Conservation (phyloP, 352 stramenopile genomes). For the Globisporangium paddicum region DNA sequence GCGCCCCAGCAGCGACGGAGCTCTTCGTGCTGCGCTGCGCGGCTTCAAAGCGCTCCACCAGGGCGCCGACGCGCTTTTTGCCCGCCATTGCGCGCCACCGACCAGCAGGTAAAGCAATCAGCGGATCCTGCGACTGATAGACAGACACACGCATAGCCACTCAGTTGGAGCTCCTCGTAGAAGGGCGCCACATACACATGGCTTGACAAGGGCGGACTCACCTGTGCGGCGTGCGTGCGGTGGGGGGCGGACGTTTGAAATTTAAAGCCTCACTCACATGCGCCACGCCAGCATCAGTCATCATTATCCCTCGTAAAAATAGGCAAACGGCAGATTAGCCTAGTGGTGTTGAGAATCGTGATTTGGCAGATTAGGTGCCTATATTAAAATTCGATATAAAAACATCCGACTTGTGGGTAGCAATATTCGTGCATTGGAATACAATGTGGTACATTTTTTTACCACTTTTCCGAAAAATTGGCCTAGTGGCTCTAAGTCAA, state of each 20-base stretch:
- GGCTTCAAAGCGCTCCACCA: slow-evolving; percentile 13
- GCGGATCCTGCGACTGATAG: not conserved
- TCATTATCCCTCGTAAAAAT: too few species aligned
- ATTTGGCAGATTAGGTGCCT: too few species aligned
- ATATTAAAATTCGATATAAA: too few species aligned
- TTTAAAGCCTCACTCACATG: slow-evolving; percentile 9
- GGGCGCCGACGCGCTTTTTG: slow-evolving; percentile 2
- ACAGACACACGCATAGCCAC: not conserved
- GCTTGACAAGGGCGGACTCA: not conserved
- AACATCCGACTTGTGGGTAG: too few species aligned
- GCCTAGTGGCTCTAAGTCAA: too few species aligned
- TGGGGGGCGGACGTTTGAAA: slow-evolving; percentile 2
- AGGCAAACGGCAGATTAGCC: too few species aligned
- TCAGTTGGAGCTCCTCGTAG: not conserved
- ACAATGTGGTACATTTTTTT: too few species aligned
- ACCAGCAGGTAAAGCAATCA: not conserved
- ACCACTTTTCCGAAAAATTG: too few species aligned
- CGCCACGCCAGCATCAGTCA: too few species aligned
- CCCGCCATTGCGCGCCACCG: not conserved
- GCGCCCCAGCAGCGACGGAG: not conserved
- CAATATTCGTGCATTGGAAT: too few species aligned
- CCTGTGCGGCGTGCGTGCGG: not conserved
- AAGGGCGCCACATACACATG: not conserved
- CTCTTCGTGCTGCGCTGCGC: not conserved
- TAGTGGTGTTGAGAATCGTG: too few species aligned